Evolutionary conservation across 1,139 yeast species (phyloP).

Genomic region (Geotrichum cucujoidarum): DNA sequence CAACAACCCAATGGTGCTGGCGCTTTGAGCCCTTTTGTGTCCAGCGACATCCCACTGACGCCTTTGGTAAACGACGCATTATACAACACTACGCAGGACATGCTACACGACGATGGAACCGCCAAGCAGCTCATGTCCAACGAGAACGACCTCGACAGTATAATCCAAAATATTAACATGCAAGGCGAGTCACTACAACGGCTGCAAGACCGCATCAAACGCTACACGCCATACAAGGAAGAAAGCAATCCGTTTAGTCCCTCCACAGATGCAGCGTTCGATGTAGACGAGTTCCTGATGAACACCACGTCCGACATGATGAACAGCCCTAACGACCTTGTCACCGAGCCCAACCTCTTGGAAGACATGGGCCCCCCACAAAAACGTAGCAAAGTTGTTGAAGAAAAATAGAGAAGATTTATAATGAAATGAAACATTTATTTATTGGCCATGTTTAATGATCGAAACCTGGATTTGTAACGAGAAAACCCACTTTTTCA

Average conservation of each 20-base stretch:
- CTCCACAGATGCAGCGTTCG: conserved; percentile 15
- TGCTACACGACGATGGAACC: conserved; percentile 10
- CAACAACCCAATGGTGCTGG: not conserved
- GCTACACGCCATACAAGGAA: conserved; percentile 22
- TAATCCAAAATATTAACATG: conserved; percentile 24
- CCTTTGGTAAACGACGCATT: conserved; percentile 16
- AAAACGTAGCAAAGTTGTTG: not conserved
- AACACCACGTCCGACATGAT: conserved; percentile 13
- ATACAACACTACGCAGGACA: conserved; percentile 9
- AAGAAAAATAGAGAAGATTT: conserved; percentile 1
- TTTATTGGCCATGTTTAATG: not conserved
- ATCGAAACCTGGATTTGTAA: too few species aligned
- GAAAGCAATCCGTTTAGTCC: not conserved
- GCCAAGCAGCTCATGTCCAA: conserved; percentile 22
- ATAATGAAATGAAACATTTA: not conserved
- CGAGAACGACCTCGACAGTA: conserved; percentile 15
- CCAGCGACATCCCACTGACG: not conserved
- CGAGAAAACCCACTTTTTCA: not conserved
- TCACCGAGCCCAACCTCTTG: not conserved
- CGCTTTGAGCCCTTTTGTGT: not conserved
- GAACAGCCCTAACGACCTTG: not conserved
- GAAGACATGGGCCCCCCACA: conserved; percentile 17
- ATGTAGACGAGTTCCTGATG: conserved; percentile 18
- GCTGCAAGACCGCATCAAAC: conserved; percentile 37
- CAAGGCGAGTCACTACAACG: conserved; percentile 35